Base-by-base conservation (phyloP, 257 asterid species). In the Misopates orontium region DNA sequence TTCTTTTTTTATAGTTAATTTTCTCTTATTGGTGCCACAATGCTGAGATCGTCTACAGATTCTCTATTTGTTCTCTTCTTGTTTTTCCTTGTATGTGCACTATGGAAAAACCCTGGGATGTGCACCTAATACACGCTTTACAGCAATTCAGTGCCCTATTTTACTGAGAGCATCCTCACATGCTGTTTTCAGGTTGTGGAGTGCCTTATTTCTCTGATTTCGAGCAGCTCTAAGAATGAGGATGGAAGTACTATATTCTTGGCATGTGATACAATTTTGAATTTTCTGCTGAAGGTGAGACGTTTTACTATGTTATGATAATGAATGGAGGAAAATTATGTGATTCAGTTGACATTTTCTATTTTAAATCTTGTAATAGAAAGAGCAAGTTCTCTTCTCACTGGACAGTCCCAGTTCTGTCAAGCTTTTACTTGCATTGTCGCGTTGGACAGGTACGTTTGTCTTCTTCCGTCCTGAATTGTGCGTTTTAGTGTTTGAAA, bases 201-300 rank as follows among this genome's bases (percentile, higher is more conserved):
- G 51, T 85, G 79, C 74, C 90, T 92, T 50, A 66, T 73, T 41
- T 63, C 79, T 68, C 73, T 83, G 82, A 77, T 84, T 49, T 67
- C 88, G 47, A 73, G 78, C 54, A 31, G 72, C 74, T 31, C 71
- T 20, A 68, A 57, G 52, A 66, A 50, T 67, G 95, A 76, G 66
- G 75, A 79, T 69, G 63, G 64, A 25, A 71, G 83, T 78, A 76
- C 87, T 55, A 69, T 90, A 60, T 75, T 76, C 66, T 77, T 94
- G 84, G 96, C 97, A 14, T 94, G 94, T 10, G 96, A 94, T 76
- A 88, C 96, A 24, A 70, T 88, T 66, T 73, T 94, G 80, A 94
- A 86, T 83, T 61, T 86, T 73, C 85, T 84, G 31, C 64, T 79
- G 64, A 86, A 86, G 96, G 91, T 88, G 73, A 32, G 22, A 44